These are phyloP conservation scores for Cytospora chrysosperma DNA, from an alignment of 2,329 filamentous ascomycete species.

Conservation along the genomic window DNA sequence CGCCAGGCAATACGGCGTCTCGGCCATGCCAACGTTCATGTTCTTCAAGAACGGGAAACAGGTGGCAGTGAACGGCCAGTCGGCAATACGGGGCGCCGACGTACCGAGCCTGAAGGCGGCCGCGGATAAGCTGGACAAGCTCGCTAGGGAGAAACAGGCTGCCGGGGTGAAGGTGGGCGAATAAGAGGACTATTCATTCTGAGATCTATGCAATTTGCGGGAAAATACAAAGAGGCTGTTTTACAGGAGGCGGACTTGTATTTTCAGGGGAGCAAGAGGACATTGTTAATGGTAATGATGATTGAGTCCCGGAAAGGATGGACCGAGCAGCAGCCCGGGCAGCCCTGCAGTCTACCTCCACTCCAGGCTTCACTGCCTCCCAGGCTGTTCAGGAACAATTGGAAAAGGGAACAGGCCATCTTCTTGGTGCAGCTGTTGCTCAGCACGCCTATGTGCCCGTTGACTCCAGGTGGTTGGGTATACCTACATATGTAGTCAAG, in stretches of 20 bases:
- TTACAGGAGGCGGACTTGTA: background rate
- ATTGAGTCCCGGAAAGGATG: too few species aligned
- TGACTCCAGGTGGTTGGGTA: too few species aligned
- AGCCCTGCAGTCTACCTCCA: too few species aligned
- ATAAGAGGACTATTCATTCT: background rate
- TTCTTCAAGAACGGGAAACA: slow-evolving; percentile 57
- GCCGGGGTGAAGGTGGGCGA: slow-evolving; percentile 16
- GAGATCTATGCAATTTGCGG: too few species aligned
- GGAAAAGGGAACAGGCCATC: too few species aligned
- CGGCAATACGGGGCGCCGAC: slow-evolving; percentile 40
- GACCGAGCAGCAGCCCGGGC: too few species aligned
- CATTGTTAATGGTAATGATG: too few species aligned
- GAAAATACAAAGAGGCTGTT: background rate
- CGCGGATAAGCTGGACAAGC: slow-evolving; percentile 37
- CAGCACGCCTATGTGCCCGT: too few species aligned
- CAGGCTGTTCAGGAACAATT: too few species aligned
- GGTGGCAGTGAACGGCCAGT: slow-evolving; percentile 40
- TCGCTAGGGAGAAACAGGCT: slow-evolving; percentile 37
- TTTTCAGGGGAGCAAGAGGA: background rate
- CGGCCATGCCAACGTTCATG: slow-evolving; percentile 59
- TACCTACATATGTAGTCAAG: too few species aligned
- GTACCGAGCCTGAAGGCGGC: slow-evolving; percentile 33
- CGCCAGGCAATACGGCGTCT: slow-evolving; percentile 49
- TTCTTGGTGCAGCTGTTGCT: too few species aligned
- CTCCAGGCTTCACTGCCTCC: too few species aligned